Evolutionary conservation across 1,139 yeast species (phyloP).

Genomic region (Protomyces lactucae-debilis): DNA sequence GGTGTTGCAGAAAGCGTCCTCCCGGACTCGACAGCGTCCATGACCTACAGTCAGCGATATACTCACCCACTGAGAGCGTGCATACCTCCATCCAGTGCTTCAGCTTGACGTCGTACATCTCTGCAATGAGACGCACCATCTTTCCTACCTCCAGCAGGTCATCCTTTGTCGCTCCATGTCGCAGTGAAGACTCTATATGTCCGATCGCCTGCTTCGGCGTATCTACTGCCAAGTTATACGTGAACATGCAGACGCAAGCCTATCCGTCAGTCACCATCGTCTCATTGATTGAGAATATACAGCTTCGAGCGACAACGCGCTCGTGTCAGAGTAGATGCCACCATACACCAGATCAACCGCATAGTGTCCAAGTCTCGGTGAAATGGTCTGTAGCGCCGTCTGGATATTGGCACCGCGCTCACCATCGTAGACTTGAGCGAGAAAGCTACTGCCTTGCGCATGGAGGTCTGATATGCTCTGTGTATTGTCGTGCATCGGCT

Average conservation of each 20-base stretch:
- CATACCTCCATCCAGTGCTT: constrained; percentile 3
- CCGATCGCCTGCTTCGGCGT: constrained; percentile 25
- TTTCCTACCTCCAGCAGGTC: constrained; percentile 9
- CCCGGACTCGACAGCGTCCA: constrained; percentile 16
- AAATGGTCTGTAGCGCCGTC: constrained; percentile 1
- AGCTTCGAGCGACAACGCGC: constrained; percentile 7
- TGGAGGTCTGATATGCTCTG: neutral
- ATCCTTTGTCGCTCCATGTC: constrained; percentile 6
- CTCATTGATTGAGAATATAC: neutral
- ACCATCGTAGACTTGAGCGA: constrained; percentile 7
- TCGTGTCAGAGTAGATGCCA: constrained; percentile 19
- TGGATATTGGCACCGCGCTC: constrained; percentile 1
- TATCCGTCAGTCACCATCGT: neutral
- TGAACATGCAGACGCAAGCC: constrained; percentile 22
- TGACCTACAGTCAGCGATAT: neutral
- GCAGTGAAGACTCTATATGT: constrained; percentile 13
- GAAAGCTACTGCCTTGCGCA: neutral
- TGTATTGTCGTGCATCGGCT: neutral
- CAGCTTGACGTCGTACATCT: constrained; percentile 19
- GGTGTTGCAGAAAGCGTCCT: neutral
- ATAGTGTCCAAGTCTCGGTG: constrained; percentile 17
- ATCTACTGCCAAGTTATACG: constrained; percentile 17
- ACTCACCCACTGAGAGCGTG: neutral
- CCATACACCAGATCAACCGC: constrained; percentile 15
- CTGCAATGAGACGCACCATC: constrained; percentile 18